Evolutionary conservation across 2,329 filamentous ascomycete species (phyloP).

Genomic region (Berkeleyomyces basicola): DNA sequence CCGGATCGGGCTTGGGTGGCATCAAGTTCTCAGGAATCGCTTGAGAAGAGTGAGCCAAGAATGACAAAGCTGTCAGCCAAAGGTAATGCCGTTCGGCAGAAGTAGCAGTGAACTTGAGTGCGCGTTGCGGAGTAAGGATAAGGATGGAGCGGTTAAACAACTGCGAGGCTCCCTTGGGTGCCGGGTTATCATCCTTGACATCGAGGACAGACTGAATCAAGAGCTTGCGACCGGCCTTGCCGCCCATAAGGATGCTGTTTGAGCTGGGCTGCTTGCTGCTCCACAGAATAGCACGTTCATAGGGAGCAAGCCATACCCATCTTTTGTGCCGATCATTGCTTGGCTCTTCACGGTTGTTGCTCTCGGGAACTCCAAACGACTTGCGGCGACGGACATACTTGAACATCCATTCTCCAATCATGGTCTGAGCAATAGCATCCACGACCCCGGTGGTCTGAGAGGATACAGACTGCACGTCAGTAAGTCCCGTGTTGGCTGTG

Average conservation of each 20-base stretch:
- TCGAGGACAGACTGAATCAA: constrained; percentile 91
- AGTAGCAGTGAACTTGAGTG: constrained; percentile 82
- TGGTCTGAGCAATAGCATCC: constrained; percentile 90
- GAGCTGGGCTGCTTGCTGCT: constrained; percentile 91
- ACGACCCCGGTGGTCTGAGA: constrained; percentile 67
- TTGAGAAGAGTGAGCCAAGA: constrained; percentile 78
- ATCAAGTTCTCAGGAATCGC: constrained; percentile 57
- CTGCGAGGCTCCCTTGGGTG: constrained; percentile 50
- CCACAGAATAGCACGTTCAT: constrained; percentile 93
- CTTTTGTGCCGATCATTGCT: constrained; percentile 75
- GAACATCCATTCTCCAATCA: constrained; percentile 97
- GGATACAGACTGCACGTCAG: constrained; percentile 29
- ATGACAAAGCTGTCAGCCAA: constrained; percentile 88
- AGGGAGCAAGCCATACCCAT: constrained; percentile 97
- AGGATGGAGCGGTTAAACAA: constrained; percentile 88
- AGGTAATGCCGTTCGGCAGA: constrained; percentile 77
- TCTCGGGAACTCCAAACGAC: constrained; percentile 69
- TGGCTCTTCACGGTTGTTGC: constrained; percentile 48
- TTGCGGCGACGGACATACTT: constrained; percentile 79
- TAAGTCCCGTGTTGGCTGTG: constrained; percentile 26
- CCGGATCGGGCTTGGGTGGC: constrained; percentile 32
- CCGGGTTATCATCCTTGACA: constrained; percentile 81
- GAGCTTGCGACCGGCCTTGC: constrained; percentile 90
- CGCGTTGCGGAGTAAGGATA: constrained; percentile 81
- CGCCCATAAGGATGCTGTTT: constrained; percentile 63